Conservation (phyloP, 805 yeast genomes). For the Spencermartinsiella europaea region DNA sequence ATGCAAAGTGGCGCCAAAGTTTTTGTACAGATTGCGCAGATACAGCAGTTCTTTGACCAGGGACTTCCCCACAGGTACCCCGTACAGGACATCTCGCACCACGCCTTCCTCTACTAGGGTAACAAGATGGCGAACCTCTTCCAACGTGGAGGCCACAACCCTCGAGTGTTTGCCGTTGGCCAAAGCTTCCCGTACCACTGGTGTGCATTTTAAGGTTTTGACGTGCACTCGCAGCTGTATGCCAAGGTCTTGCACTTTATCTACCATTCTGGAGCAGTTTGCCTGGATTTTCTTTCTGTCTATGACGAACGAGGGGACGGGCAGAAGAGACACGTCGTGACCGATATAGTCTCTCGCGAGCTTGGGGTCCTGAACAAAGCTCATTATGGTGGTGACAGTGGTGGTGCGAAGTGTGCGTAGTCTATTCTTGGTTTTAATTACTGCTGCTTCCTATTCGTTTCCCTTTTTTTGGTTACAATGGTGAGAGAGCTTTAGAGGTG, state of each 20-base stretch:
- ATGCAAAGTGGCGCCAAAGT: slow-evolving; percentile 15
- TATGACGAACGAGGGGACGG: slow-evolving; percentile 16
- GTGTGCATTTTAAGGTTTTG: slow-evolving; percentile 66
- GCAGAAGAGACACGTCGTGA: slow-evolving; percentile 7
- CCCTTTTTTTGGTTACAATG: not conserved
- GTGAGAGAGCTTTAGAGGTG: no score
- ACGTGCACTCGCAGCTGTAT: slow-evolving; percentile 54
- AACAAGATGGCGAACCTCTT: slow-evolving; percentile 53
- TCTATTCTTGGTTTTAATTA: no score
- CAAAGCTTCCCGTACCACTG: slow-evolving; percentile 52
- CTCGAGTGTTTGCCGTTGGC: slow-evolving; percentile 29
- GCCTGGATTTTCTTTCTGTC: slow-evolving; percentile 12
- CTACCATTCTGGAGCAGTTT: slow-evolving; percentile 10
- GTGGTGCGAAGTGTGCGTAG: not conserved
- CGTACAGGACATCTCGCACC: slow-evolving; percentile 47
- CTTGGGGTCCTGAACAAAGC: slow-evolving; percentile 15
- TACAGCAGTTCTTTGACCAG: slow-evolving; percentile 31
- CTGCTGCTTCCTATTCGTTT: not conserved
- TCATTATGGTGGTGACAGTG: slow-evolving; percentile 8
- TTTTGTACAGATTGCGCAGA: slow-evolving; percentile 37
- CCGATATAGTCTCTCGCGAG: slow-evolving; percentile 16
- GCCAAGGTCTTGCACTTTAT: slow-evolving; percentile 1
- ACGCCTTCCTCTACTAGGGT: slow-evolving; percentile 37
- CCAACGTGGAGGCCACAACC: slow-evolving; percentile 61
- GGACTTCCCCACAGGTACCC: slow-evolving; percentile 54